Evolutionary conservation across 1,284 basidiomycete species (phyloP).

Genomic region (Leccinum subrobustum): DNA sequence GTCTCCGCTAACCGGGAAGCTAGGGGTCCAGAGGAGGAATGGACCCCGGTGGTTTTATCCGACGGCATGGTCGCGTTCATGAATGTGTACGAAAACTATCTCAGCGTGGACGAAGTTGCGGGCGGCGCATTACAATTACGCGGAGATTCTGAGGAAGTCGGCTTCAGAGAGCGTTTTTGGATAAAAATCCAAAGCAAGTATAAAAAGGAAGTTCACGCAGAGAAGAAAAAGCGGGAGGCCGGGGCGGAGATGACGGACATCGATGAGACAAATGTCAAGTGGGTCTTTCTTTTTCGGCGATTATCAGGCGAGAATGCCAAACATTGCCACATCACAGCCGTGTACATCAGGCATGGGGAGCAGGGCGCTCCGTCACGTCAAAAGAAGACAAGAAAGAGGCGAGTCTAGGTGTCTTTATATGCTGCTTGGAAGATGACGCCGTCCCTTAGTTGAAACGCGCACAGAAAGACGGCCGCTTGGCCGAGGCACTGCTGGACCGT

Average conservation of each 20-base stretch:
- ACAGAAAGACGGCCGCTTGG: constrained; percentile 81
- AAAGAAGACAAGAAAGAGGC: constrained; percentile 72
- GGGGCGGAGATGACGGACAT: constrained; percentile 52
- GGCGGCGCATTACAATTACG: constrained; percentile 76
- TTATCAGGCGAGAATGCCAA: constrained; percentile 9
- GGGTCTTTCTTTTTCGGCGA: constrained; percentile 33
- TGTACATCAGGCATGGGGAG: constrained; percentile 85
- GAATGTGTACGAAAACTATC: constrained; percentile 84
- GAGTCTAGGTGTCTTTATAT: constrained; percentile 20
- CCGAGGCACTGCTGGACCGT: constrained; percentile 87
- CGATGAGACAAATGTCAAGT: constrained; percentile 74
- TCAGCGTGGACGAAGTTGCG: constrained; percentile 79
- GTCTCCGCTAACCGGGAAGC: constrained; percentile 82
- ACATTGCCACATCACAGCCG: constrained; percentile 45
- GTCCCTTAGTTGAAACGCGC: constrained; percentile 74
- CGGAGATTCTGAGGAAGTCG: constrained; percentile 80
- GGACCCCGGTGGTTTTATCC: constrained; percentile 73
- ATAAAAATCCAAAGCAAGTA: constrained; percentile 91
- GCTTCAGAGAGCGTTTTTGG: constrained; percentile 80
- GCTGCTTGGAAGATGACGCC: constrained; percentile 10
- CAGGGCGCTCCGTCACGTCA: constrained; percentile 73
- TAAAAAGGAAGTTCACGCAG: constrained; percentile 82
- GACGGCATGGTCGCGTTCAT: constrained; percentile 82
- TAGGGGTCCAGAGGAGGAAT: constrained; percentile 84
- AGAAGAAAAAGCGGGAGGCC: constrained; percentile 73